A percentile compares a stretch with the other conserved stretches of the same genome.
These are phyloP conservation scores for Peronospora belbahrii DNA, from an alignment of 352 stramenopile species.

Conservation along the genomic window DNA sequence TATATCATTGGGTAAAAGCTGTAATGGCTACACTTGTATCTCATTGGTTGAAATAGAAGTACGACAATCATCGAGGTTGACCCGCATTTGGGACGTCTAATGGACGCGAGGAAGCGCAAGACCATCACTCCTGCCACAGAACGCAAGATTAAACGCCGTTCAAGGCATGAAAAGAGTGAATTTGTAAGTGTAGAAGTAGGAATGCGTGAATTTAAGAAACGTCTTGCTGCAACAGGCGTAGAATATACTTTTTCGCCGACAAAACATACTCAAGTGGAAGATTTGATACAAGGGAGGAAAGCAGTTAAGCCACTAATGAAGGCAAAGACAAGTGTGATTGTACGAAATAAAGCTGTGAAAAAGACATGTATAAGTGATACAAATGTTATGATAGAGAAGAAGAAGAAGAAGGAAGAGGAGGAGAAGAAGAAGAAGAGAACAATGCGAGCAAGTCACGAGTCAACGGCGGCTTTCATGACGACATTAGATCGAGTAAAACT, in stretches of 20 bases:
- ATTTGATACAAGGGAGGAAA: slow-evolving; percentile 8
- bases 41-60: slow-evolving; percentile 5
- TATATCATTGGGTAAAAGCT: not conserved
- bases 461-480: slow-evolving; percentile 4
- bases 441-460: not conserved
- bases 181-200: slow-evolving; percentile 69
- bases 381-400: not conserved
- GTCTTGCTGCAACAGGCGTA: slow-evolving; percentile 20
- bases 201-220: slow-evolving; percentile 61
- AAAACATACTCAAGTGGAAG: slow-evolving; percentile 4
- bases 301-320: slow-evolving; percentile 6
- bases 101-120: slow-evolving; percentile 32
- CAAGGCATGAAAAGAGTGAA: slow-evolving; percentile 37
- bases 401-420: slow-evolving; percentile 21
- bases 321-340: not conserved
- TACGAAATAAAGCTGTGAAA: not conserved
- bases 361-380: not conserved
- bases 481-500: slow-evolving; percentile 39
- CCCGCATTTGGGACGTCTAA: not conserved
- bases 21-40: slow-evolving; percentile 5
- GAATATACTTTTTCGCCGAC: not conserved
- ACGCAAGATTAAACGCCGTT: slow-evolving; percentile 28
- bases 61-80: not conserved
- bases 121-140: not conserved
- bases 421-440: slow-evolving; percentile 10